Conservation (phyloP, 176 grass and related monocot genomes). For the Cenchrus americanus region DNA sequence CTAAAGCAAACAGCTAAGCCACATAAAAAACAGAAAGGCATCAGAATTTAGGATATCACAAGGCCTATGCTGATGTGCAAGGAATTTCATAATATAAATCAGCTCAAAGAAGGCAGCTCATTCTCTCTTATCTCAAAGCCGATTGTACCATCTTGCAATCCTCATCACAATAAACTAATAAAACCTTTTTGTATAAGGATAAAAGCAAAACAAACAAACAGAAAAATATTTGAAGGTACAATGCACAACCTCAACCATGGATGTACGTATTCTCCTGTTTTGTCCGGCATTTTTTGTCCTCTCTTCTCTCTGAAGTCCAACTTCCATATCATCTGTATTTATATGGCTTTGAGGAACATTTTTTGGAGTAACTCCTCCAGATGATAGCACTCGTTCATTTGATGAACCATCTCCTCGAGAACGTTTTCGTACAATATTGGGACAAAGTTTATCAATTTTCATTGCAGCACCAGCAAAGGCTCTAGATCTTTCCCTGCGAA, state of each 20-base stretch:
- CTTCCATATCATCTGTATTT: conserved; percentile 63
- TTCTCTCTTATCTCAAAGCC: conserved; percentile 13
- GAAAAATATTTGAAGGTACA: conserved; percentile 30
- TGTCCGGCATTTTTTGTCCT: conserved; percentile 62
- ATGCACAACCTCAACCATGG: conserved; percentile 61
- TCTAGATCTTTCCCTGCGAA: conserved; percentile 59
- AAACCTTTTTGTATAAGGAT: conserved; percentile 8
- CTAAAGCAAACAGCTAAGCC: conserved; percentile 9
- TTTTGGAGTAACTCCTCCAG: conserved; percentile 60
- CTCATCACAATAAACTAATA: conserved; percentile 9
- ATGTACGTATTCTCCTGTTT: conserved; percentile 72
- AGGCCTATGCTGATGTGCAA: background rate
- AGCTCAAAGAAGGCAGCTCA: background rate
- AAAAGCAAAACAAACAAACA: conserved; percentile 16
- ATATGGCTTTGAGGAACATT: conserved; percentile 51
- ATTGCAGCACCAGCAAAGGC: conserved; percentile 54
- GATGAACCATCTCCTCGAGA: conserved; percentile 66
- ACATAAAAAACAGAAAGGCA: conserved; percentile 26
- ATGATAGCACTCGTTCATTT: conserved; percentile 51
- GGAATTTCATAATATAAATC: conserved; percentile 26
- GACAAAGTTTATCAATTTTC: conserved; percentile 62
- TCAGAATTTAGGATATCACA: background rate
- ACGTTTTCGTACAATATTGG: conserved; percentile 63
- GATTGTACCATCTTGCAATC: conserved; percentile 19
- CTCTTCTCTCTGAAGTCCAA: conserved; percentile 72